Evolutionary conservation across 2,329 filamentous ascomycete genomes (phyloP), one percentile per base, ranked within the genome.

Genomic region (Sclerotinia nivalis): DNA sequence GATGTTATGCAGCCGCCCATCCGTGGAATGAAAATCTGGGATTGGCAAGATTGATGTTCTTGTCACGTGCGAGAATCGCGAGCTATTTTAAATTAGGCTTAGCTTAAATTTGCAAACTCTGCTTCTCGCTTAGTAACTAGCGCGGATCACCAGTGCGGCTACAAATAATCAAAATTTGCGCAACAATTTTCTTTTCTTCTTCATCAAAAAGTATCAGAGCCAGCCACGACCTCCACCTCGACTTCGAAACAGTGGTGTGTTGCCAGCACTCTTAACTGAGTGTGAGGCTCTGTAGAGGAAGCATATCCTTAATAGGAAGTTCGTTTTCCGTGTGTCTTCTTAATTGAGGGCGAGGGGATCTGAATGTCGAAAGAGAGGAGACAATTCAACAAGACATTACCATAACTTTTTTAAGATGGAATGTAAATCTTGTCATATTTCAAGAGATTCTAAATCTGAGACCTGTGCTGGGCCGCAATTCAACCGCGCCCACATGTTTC

Each of bases 341-440:
- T 88, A 73, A 85, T 78, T 89, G 88, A 89, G 85, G 87, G 87
- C 88, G 87, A 89, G 88, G 88, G 84, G 86, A 82, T 82, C 81
- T 81, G 84, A 87, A 89, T 90, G 89, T 89, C 88, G 87, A 69
- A 89, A 86, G 86, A 89, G 84, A 87, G 88, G 88, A 88, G 81
- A 88, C 86, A 87, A 56, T 73, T 56, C n/a, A 61, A 43, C 7
- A 37, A 28, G 34, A 52, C 22, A 55, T 31, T 54, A 18, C 34
- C n/a, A 6, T 34, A 15, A 22, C 20, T 55, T 9, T 37, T 6
- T 20, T 1, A 5, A 43, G 40, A 28, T 22, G 47, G 61, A 64
- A 64, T 64, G 61, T 34, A 52, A 43, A 52, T 22, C 37, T 54
- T 59, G 22, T 28, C 47, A 22, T 37, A 52, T 40, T 47, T 52